A percentile compares a stretch with the other conserved stretches of the same genome.
Evolutionary conservation across 495 filamentous ascomycete species (phyloP).

Genomic region (Geopyxis carbonaria): DNA sequence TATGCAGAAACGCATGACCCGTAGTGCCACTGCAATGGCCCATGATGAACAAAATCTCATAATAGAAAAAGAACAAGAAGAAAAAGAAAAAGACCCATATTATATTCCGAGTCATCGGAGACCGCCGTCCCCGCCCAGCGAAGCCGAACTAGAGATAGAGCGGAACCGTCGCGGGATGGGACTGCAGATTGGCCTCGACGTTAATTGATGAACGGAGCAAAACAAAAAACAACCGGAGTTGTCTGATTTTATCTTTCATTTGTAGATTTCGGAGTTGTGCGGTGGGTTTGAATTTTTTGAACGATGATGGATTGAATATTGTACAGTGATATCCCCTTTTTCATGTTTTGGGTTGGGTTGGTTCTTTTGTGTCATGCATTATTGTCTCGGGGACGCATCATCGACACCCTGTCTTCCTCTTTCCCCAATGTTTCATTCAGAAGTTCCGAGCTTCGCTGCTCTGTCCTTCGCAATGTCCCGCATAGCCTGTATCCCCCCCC

Average conservation of each 20-base stretch:
- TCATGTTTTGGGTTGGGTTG: too few species aligned
- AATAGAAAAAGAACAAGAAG: not conserved
- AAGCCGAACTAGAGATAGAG: slow-evolving; percentile 16
- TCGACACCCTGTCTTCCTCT: too few species aligned
- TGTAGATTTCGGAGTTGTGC: too few species aligned
- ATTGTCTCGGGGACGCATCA: too few species aligned
- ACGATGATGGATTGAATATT: too few species aligned
- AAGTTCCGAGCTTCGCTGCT: slow-evolving; percentile 22
- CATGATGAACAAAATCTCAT: not conserved
- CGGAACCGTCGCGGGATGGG: slow-evolving; percentile 19
- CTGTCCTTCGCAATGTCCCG: slow-evolving; percentile 44
- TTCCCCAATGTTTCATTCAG: too few species aligned
- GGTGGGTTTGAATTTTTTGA: too few species aligned
- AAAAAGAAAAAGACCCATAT: slow-evolving; percentile 14
- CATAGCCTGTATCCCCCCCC: slow-evolving; percentile 46
- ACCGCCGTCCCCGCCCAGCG: slow-evolving; percentile 24
- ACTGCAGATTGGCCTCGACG: slow-evolving; percentile 12
- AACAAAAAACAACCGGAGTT: too few species aligned
- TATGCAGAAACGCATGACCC: not conserved
- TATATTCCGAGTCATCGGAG: slow-evolving; percentile 19
- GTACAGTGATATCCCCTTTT: too few species aligned
- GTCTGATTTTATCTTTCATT: too few species aligned
- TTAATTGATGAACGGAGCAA: too few species aligned
- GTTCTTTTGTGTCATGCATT: too few species aligned
- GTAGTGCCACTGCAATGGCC: not conserved